These are phyloP conservation scores for Auriculariales sp. DNA, from an alignment of 768 basidiomycete species.

Conservation along the genomic window DNA sequence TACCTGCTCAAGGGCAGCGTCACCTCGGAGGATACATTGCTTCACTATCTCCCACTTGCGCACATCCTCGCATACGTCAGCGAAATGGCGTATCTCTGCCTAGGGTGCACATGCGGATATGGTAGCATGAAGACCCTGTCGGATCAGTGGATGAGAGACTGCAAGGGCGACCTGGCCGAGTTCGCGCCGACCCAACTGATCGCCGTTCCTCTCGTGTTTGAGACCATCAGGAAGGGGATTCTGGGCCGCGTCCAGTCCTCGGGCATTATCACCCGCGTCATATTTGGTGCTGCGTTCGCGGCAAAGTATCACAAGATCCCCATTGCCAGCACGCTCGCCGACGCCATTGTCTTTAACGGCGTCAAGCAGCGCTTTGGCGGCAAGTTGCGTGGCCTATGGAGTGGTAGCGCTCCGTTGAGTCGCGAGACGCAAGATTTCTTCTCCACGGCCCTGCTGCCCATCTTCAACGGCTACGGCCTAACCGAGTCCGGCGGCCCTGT, in stretches of 20 bases:
- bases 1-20: neutral
- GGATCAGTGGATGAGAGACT: conserved; percentile 80
- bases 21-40: conserved; percentile 29
- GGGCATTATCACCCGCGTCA: conserved; percentile 47
- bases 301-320: conserved; percentile 64
- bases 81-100: conserved; percentile 60
- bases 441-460: conserved; percentile 57
- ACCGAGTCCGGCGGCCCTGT: conserved; percentile 95
- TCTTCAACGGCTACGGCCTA: conserved; percentile 91
- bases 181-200: conserved; percentile 84
- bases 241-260: conserved; percentile 59
- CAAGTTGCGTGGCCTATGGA: conserved; percentile 60
- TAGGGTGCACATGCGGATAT: conserved; percentile 75
- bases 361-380: conserved; percentile 83
- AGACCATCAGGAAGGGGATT: conserved; percentile 93
- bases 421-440: conserved; percentile 87
- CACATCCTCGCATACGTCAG: conserved; percentile 95
- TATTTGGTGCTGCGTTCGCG: conserved; percentile 69
- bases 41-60: conserved; percentile 87
- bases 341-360: conserved; percentile 58
- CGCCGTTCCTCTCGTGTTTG: conserved; percentile 95
- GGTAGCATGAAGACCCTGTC: conserved; percentile 94
- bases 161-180: conserved; percentile 71
- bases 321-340: conserved; percentile 48
- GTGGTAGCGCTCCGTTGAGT: conserved; percentile 79